These are phyloP conservation scores for Cryphonectria nitschkei DNA, from an alignment of 2,329 filamentous ascomycete species.

Conservation along the genomic window DNA sequence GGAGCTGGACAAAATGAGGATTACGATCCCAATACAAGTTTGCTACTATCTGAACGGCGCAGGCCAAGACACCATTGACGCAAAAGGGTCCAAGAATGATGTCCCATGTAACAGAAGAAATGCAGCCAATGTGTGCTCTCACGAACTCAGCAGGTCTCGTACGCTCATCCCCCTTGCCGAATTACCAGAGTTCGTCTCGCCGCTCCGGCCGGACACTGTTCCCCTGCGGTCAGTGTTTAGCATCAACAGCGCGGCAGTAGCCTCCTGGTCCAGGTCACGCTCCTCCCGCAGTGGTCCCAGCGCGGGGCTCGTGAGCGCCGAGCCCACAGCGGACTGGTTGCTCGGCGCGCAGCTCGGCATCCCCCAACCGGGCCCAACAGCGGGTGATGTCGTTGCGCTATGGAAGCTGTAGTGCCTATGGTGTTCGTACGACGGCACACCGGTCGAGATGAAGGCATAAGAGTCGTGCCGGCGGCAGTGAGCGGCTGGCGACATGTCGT, in stretches of 20 bases:
- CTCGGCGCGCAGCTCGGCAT: constrained; percentile 44
- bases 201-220: constrained; percentile 32
- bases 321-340: constrained; percentile 48
- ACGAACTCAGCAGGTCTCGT: constrained; percentile 12
- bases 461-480: constrained; percentile 52
- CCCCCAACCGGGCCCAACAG: constrained; percentile 53
- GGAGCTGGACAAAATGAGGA: too few relatives aligned
- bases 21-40: background rate
- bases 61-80: background rate
- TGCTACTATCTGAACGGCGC: background rate
- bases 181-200: background rate
- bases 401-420: constrained; percentile 49
- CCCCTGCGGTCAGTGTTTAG: constrained; percentile 76
- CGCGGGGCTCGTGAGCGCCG: constrained; percentile 61
- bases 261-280: constrained; percentile 71
- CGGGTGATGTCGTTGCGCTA: constrained; percentile 48
- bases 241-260: constrained; percentile 86
- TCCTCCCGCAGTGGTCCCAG: constrained; percentile 54
- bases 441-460: constrained; percentile 55
- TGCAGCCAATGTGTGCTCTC: background rate
- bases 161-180: constrained; percentile 8
- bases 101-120: background rate
- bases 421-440: constrained; percentile 28
- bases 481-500: background rate
- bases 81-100: background rate